Percentiles rank a stretch among this genome's conserved stretches.
phyloP scores from a whole-genome alignment of 164 flowering plant genomes.

The Vitis riparia region DNA sequence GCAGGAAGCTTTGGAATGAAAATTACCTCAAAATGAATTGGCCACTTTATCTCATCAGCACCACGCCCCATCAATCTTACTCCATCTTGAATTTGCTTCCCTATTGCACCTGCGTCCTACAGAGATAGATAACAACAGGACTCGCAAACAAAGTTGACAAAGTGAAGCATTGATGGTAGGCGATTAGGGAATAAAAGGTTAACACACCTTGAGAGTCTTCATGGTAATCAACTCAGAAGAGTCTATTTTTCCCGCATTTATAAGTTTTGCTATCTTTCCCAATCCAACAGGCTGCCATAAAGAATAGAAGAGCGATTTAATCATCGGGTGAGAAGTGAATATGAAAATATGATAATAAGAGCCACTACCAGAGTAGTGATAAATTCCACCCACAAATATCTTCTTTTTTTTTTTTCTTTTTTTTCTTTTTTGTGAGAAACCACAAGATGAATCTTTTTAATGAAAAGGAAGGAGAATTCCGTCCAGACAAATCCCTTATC shows the following conservation, averaged over 20 bases:
- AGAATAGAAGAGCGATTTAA: neutral
- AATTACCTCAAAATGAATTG: constrained; percentile 94
- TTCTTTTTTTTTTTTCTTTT: too few relatives aligned
- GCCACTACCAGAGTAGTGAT: too few relatives aligned
- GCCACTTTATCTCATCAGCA: constrained; percentile 86
- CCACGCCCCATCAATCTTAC: constrained; percentile 98
- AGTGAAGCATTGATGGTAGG: neutral
- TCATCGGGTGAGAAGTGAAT: neutral
- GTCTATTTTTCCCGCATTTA: constrained; percentile 90
- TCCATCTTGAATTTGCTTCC: constrained; percentile 92
- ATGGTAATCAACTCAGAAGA: constrained; percentile 94
- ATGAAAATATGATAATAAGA: neutral
- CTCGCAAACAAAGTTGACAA: neutral
- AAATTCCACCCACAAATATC: too few relatives aligned
- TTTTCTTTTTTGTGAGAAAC: too few relatives aligned
- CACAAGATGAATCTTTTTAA: too few relatives aligned
- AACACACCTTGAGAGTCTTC: constrained; percentile 89
- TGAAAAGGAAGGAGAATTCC: too few relatives aligned
- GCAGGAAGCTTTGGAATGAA: constrained; percentile 2
- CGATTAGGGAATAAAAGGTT: neutral
- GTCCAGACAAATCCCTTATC: too few relatives aligned
- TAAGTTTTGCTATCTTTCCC: constrained; percentile 95
- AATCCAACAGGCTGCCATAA: constrained; percentile 79
- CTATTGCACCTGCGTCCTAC: constrained; percentile 86
- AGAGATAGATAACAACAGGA: neutral